Evolutionary conservation across 148 eudicot species (phyloP), one percentile per base, ranked within the genome.

Genomic region (Heliamphora exappendiculata): DNA sequence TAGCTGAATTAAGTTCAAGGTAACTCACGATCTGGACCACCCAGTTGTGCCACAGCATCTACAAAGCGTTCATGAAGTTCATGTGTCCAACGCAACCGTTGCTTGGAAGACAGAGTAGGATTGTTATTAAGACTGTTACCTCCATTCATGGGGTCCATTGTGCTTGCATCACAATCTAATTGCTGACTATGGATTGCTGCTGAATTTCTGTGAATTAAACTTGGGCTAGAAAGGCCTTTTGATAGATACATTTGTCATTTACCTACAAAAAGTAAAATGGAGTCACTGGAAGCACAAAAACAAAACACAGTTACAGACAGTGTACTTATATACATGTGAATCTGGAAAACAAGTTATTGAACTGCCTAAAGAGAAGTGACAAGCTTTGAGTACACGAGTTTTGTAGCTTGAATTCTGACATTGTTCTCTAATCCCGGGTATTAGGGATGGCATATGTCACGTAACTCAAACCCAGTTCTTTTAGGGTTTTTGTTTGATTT

Each of bases 1-100:
- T 60, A 6, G 60, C 47, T 28, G 20, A 22, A 79, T 54, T 19
- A 63, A 76, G 70, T 37, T 63, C 41, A 70, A 59, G 42, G 65
- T 67, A 78, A 83, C 88, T 80, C 64, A 89, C 93, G 82, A 77
- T 89, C 93, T 24, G 90, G 90, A 19, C 93, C 93, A 81, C 93
- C 93, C 44, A 89, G 89, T 76, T 89, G 90, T 20, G 89, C 87
- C 7, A 89, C 93, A 17, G 89, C 90, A 79, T 89, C 93, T 67
- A 89, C 90, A 80, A 89, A 89, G 34, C 88, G 85, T 51, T 89
- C 90, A 74, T 89, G 93, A 77, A 89, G 93, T 58, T 89, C 90
- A 71, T 84, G 76, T 59, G 93, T 89, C 93, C 93, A 89, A 69
- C 93, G 89, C 67, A 89, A 81, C 37, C 93, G 85, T 67, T 82